Evolutionary conservation across 2,329 filamentous ascomycete genomes (phyloP).

Genomic region (Fusarium tupiense): DNA sequence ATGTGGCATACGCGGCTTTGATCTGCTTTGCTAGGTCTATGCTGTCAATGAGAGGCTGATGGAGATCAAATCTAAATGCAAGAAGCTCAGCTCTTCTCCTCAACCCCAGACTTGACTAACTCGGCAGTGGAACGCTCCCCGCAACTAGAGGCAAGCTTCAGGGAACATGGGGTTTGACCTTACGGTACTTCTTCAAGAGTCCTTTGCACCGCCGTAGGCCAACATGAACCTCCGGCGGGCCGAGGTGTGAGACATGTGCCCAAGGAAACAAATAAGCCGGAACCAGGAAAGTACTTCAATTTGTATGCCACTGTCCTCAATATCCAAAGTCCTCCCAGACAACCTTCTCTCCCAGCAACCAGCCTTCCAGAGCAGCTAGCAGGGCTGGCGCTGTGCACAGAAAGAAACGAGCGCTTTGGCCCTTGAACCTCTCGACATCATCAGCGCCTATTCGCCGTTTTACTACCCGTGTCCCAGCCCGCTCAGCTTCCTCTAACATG

Average conservation of each 20-base stretch:
- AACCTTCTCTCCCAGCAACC: slow-evolving; percentile 65
- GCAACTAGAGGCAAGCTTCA: slow-evolving; percentile 22
- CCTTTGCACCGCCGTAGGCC: slow-evolving; percentile 26
- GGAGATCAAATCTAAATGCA: neutral
- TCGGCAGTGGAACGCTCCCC: slow-evolving; percentile 24
- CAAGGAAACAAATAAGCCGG: neutral
- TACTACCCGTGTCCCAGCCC: slow-evolving; percentile 48
- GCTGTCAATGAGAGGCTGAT: neutral
- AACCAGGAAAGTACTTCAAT: neutral
- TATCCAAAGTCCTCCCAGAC: slow-evolving; percentile 71
- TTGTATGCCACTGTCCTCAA: slow-evolving; percentile 42
- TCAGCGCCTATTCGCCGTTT: slow-evolving; percentile 51
- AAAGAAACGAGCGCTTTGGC: slow-evolving; percentile 60
- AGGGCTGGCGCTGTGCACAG: slow-evolving; percentile 58
- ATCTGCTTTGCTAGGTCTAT: neutral
- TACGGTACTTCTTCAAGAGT: neutral
- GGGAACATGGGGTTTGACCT: neutral
- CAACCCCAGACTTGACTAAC: slow-evolving; percentile 20
- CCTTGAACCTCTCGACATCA: slow-evolving; percentile 55
- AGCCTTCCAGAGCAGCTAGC: slow-evolving; percentile 55
- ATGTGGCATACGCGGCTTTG: neutral
- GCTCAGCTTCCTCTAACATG: slow-evolving; percentile 48
- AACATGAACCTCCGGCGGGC: slow-evolving; percentile 21
- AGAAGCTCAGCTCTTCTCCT: neutral
- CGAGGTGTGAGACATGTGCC: slow-evolving; percentile 8